Percentiles rank a stretch among this genome's conserved stretches.
Evolutionary conservation across 495 filamentous ascomycete species (phyloP).

Genomic region (Neurospora sublineolata): DNA sequence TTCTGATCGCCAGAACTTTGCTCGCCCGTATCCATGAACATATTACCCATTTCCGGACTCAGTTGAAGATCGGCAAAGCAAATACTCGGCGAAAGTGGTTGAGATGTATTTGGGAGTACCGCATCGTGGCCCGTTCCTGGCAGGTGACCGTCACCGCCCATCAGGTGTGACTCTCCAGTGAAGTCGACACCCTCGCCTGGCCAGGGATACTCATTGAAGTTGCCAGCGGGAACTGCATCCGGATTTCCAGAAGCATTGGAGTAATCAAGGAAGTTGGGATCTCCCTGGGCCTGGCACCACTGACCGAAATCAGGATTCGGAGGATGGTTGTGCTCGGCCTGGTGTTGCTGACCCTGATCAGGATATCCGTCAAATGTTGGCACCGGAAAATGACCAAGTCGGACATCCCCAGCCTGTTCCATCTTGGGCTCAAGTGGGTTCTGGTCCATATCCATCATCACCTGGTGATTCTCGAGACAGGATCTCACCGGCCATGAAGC

Average conservation of each 20-base stretch:
- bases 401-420: background rate
- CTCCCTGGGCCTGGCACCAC: background rate
- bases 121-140: background rate
- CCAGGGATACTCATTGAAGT: background rate
- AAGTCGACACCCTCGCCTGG: background rate
- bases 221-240: background rate
- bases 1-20: background rate
- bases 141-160: background rate
- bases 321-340: background rate
- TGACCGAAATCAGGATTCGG: background rate
- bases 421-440: background rate
- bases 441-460: background rate
- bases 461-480: background rate
- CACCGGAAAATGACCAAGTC: background rate
- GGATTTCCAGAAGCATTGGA: background rate
- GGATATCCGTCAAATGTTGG: background rate
- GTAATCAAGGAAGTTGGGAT: background rate
- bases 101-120: background rate
- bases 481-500: background rate
- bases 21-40: background rate
- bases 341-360: background rate
- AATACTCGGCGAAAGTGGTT: background rate
- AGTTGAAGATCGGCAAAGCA: background rate
- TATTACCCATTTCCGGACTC: background rate
- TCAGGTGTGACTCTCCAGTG: background rate